Conservation (phyloP, 208 protist genomes). For the Acanthamoeba castellanii region DNA sequence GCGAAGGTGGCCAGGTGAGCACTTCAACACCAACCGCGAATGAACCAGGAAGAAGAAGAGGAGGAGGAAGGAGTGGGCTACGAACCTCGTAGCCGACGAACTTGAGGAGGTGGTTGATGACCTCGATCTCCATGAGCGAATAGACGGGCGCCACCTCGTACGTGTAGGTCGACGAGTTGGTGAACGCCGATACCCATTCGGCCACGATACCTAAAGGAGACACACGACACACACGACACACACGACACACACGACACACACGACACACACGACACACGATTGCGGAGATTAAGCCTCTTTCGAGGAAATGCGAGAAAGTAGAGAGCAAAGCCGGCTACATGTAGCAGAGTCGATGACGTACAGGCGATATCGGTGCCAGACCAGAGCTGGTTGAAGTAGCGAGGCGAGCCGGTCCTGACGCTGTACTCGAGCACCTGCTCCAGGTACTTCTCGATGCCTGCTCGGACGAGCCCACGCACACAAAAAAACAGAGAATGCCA, state of each 20-base stretch:
- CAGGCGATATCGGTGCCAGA: slow-evolving; percentile 76
- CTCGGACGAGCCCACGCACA: neutral
- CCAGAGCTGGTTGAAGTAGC: slow-evolving; percentile 83
- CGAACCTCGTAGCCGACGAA: slow-evolving; percentile 51
- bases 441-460: slow-evolving; percentile 62
- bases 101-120: slow-evolving; percentile 64
- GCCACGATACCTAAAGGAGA: slow-evolving; percentile 2
- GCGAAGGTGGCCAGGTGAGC: too few species aligned
- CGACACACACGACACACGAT: too few species aligned
- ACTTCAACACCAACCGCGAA: neutral
- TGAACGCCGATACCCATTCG: slow-evolving; percentile 82
- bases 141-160: slow-evolving; percentile 88
- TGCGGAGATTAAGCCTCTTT: too few species aligned
- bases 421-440: slow-evolving; percentile 72
- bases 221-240: too few species aligned
- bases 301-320: too few species aligned
- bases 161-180: slow-evolving; percentile 86
- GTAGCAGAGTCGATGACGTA: too few species aligned
- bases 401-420: slow-evolving; percentile 76
- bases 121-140: slow-evolving; percentile 73
- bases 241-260: too few species aligned
- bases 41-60: neutral
- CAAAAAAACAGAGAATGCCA: neutral
- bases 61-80: too few species aligned
- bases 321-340: neutral